A percentile compares a stretch with the other conserved stretches of the same genome.
Evolutionary conservation across 2,329 filamentous ascomycete species (phyloP).

Genomic region (Metarhizium humberi): DNA sequence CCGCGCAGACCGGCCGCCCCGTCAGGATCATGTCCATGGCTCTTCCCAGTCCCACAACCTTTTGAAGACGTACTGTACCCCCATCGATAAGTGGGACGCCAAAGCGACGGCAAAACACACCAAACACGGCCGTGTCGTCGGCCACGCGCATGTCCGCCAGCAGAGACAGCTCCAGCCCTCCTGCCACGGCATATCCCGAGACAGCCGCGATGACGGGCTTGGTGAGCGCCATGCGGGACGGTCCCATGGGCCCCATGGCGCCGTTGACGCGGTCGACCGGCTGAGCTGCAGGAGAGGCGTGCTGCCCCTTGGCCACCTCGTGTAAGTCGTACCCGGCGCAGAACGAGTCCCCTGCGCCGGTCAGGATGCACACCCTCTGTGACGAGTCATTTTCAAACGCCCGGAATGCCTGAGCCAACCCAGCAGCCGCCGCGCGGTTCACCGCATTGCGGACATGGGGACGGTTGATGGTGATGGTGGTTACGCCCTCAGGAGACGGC

Average conservation of each 20-base stretch:
- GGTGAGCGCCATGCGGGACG: conserved; percentile 35
- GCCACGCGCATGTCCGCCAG: conserved; percentile 43
- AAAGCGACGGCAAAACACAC: conserved; percentile 42
- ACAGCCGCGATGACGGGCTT: conserved; percentile 45
- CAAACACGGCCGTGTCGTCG: conserved; percentile 43
- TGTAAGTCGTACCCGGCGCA: conserved; percentile 29
- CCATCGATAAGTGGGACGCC: conserved; percentile 19
- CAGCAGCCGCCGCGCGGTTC: conserved; percentile 34
- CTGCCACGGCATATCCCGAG: conserved; percentile 43
- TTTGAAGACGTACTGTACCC: conserved; percentile 42
- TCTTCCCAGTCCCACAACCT: conserved; percentile 40
- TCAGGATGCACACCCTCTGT: conserved; percentile 44
- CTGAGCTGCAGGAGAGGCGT: not conserved
- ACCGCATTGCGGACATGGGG: conserved; percentile 41
- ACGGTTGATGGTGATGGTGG: conserved; percentile 46
- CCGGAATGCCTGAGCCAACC: conserved; percentile 37
- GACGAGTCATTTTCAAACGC: conserved; percentile 37
- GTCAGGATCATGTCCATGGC: conserved; percentile 50
- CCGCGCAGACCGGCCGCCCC: conserved; percentile 35
- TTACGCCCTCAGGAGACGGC: conserved; percentile 33
- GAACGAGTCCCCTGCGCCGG: conserved; percentile 36
- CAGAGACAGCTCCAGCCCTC: conserved; percentile 41
- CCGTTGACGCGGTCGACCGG: conserved; percentile 8
- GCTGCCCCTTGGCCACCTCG: conserved; percentile 21
- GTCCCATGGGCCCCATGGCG: conserved; percentile 37